These are phyloP conservation scores for Hypoxylon crocopeplum DNA, from an alignment of 495 filamentous ascomycete genomes.

Conservation along the genomic window DNA sequence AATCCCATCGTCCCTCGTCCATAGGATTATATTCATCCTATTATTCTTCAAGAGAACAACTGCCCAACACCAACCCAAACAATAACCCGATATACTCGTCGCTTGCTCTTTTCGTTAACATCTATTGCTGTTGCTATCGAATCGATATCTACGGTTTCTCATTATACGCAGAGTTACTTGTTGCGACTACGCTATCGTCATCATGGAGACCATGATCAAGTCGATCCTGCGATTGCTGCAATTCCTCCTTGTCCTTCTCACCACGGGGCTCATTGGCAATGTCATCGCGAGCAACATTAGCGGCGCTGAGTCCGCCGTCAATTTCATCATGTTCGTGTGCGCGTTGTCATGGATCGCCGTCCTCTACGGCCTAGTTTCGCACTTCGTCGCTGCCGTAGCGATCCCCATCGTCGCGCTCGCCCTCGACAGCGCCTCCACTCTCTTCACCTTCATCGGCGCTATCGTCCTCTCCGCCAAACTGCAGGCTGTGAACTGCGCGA, in stretches of 20 bases:
- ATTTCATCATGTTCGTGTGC: slow-evolving; percentile 59
- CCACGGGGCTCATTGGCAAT: slow-evolving; percentile 58
- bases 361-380: slow-evolving; percentile 46
- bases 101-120: not conserved
- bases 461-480: slow-evolving; percentile 58
- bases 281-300: slow-evolving; percentile 52
- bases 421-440: slow-evolving; percentile 46
- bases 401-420: slow-evolving; percentile 46
- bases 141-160: not conserved
- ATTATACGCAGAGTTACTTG: no score
- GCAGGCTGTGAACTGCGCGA: slow-evolving; percentile 49
- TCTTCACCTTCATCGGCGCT: slow-evolving; percentile 55
- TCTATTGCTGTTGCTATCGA: not conserved
- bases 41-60: slow-evolving; percentile 7
- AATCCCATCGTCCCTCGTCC: slow-evolving; percentile 11
- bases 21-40: slow-evolving; percentile 4
- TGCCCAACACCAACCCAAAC: slow-evolving; percentile 15
- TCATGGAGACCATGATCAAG: slow-evolving; percentile 47
- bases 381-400: slow-evolving; percentile 41
- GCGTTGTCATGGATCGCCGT: slow-evolving; percentile 51
- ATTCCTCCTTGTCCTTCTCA: slow-evolving; percentile 51
- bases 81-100: not conserved
- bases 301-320: slow-evolving; percentile 52
- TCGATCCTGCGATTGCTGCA: slow-evolving; percentile 48
- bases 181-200: slow-evolving; percentile 6